Conservation (phyloP, 306 rosid species). For the Vigna angularis region DNA sequence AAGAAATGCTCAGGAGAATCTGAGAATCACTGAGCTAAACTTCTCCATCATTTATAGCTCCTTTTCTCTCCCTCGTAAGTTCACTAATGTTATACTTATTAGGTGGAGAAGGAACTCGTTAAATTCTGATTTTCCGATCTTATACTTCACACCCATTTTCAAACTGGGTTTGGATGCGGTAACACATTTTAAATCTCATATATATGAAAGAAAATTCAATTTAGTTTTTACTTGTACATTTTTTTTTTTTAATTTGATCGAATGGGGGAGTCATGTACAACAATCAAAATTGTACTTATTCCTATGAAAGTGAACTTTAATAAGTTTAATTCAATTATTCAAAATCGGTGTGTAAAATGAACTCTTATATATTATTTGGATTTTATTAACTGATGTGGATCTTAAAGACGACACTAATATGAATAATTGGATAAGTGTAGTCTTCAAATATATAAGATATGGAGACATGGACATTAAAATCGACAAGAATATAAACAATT, state of each 20-base stretch:
- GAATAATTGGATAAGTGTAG: too few relatives aligned
- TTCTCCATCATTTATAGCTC: constrained; percentile 10
- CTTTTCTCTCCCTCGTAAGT: constrained; percentile 16
- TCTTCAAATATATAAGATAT: too few relatives aligned
- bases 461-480: too few relatives aligned
- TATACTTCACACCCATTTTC: constrained; percentile 16
- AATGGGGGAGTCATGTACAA: not conserved
- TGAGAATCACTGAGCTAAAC: constrained; percentile 63
- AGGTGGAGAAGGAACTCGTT: not conserved
- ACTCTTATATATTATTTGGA: too few relatives aligned
- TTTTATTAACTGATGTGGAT: too few relatives aligned
- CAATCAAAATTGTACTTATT: too few relatives aligned
- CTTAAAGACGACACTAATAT: too few relatives aligned
- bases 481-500: too few relatives aligned
- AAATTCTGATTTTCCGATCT: not conserved
- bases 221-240: not conserved
- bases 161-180: not conserved
- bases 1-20: constrained; percentile 75
- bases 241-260: not conserved
- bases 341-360: too few relatives aligned
- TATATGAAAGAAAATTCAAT: constrained; percentile 6
- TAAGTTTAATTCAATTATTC: too few relatives aligned
- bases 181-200: not conserved
- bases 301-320: too few relatives aligned
- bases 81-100: not conserved